Evolutionary conservation across 2,329 filamentous ascomycete species (phyloP), one percentile per base, ranked within the genome.

Genomic region (Apiospora sp.): DNA sequence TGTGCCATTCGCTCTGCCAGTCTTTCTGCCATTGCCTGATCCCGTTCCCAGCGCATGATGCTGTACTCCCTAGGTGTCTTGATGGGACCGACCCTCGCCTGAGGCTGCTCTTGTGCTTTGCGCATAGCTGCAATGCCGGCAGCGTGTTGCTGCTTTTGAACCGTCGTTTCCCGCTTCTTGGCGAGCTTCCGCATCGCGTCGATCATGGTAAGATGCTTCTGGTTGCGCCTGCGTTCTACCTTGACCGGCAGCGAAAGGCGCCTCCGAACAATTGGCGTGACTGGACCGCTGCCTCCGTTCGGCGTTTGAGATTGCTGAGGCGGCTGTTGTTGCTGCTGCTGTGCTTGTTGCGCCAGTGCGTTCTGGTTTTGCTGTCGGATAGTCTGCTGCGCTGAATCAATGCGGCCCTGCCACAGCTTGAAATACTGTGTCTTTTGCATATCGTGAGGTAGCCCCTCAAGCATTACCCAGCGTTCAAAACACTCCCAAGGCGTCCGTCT

Each of bases 401-500:
- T 91, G 41, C 91, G 84, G 13, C 83, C 84, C 75, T 89, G 90
- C 79, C 92, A 92, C 1, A 89, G 84, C 79, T 95, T 94, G 87
- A 98, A 99, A 81, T 98, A 99, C 64, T 95, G 93, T 0, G 94
- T 98, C 84, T 98, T 98, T 24, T 93, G 92, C 92, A 98, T 97
- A 76, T 99, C 96, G 14, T 92, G 90, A 5, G 96, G 96, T 49
- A 98, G 86, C 0, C 95, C 95, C 83, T 98, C 96, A 16, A 98
- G 86, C 76, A 93, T 92, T 71, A 98, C 93, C 96, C 96, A 99
- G 61, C 96, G 90, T 83, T 99, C 96, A 78, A 99, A 99, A 80
- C 96, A 99, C 84, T 99, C 96, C 96, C 96, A 99, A 0, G 96
- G 95, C 3, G 96, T 98, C 68, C 96, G 90, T 74, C 96, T 90